These are phyloP conservation scores for Yarrowia phangngaensis DNA, from an alignment of 805 yeast species.

Conservation along the genomic window DNA sequence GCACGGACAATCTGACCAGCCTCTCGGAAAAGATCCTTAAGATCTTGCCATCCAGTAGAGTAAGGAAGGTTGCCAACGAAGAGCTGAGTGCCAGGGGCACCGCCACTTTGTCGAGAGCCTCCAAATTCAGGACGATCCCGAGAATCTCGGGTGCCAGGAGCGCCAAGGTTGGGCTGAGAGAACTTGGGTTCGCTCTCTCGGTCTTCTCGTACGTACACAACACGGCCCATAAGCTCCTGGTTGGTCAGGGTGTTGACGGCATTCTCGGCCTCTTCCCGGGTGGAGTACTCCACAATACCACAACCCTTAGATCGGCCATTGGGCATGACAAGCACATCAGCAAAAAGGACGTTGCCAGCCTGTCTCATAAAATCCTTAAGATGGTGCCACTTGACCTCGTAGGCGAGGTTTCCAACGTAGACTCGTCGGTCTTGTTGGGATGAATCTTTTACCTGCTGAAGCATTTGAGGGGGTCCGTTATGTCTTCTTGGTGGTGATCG, in stretches of 20 bases:
- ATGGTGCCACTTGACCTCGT: slow-evolving; percentile 42
- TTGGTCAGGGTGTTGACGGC: slow-evolving; percentile 73
- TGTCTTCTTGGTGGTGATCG: slow-evolving; percentile 24
- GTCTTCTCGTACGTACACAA: slow-evolving; percentile 83
- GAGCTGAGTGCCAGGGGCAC: slow-evolving; percentile 48
- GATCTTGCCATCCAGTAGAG: slow-evolving; percentile 75
- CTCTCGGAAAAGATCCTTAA: slow-evolving; percentile 76
- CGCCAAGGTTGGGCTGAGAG: slow-evolving; percentile 27
- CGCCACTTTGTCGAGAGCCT: slow-evolving; percentile 28
- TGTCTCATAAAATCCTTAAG: slow-evolving; percentile 41
- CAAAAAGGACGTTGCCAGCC: slow-evolving; percentile 66
- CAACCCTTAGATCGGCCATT: slow-evolving; percentile 63
- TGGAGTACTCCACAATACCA: slow-evolving; percentile 72
- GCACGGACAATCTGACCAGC: slow-evolving; percentile 80
- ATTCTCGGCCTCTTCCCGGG: slow-evolving; percentile 57
- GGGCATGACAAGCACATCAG: slow-evolving; percentile 73
- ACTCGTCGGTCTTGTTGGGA: slow-evolving; percentile 43
- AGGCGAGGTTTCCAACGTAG: slow-evolving; percentile 45
- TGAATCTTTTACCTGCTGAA: slow-evolving; percentile 21
- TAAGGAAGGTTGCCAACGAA: slow-evolving; percentile 81
- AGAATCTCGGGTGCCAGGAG: slow-evolving; percentile 28
- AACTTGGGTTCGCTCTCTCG: slow-evolving; percentile 43
- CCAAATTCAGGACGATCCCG: slow-evolving; percentile 15
- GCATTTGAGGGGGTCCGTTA: slow-evolving; percentile 26
- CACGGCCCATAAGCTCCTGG: slow-evolving; percentile 63